phyloP scores from a whole-genome alignment of 225 moss, liverwort and hornwort genomes.

The Asterella californica region DNA sequence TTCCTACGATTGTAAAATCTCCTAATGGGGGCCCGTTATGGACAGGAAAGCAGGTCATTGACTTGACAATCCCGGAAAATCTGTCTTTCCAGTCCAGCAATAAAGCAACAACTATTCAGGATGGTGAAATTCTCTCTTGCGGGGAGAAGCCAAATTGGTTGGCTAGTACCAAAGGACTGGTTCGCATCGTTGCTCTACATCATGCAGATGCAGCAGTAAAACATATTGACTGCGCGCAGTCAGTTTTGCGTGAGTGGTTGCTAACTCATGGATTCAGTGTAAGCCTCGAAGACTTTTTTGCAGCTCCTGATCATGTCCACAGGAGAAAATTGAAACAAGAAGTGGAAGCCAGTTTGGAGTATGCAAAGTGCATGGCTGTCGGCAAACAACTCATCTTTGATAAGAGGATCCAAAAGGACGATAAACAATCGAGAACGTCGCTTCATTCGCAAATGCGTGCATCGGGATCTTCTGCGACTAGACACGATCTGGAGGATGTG shows the following conservation, averaged over 20 bases:
- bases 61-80: conserved; percentile 47
- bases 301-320: conserved; percentile 30
- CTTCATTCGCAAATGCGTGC: not conserved
- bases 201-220: conserved; percentile 47
- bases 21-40: conserved; percentile 55
- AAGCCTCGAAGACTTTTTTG: conserved; percentile 61
- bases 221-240: conserved; percentile 59
- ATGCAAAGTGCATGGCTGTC: conserved; percentile 34
- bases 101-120: conserved; percentile 36
- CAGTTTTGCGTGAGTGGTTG: conserved; percentile 70
- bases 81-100: conserved; percentile 40
- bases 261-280: conserved; percentile 68
- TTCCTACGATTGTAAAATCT: conserved; percentile 63
- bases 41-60: conserved; percentile 66
- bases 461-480: not conserved
- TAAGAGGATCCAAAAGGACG: not conserved
- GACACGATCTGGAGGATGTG: conserved; percentile 39
- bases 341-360: conserved; percentile 36
- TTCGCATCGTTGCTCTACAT: conserved; percentile 39
- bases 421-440: not conserved
- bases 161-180: conserved; percentile 48
- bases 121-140: conserved; percentile 50
- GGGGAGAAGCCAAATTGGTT: conserved; percentile 47
- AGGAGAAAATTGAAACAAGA: conserved; percentile 51
- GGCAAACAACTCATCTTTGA: conserved; percentile 10